A percentile compares a stretch with the other conserved stretches of the same genome.
Evolutionary conservation across 257 asterid species (phyloP).

Genomic region (Cinchona pubescens): DNA sequence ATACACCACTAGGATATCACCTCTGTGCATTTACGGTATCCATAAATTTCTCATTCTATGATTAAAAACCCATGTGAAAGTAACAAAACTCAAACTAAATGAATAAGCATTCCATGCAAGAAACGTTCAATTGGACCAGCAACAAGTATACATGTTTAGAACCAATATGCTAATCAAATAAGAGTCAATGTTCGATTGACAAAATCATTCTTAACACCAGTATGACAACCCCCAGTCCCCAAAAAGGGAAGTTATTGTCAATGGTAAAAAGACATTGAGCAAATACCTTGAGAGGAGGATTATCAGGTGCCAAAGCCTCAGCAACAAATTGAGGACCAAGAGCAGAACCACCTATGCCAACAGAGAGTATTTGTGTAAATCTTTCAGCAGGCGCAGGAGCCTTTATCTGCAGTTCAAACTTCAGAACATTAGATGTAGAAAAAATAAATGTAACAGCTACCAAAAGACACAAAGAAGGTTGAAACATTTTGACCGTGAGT

Average conservation of each 20-base stretch:
- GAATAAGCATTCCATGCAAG: slow-evolving; percentile 3
- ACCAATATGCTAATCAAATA: background rate
- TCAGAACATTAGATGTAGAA: slow-evolving; percentile 19
- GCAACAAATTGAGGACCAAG: slow-evolving; percentile 99
- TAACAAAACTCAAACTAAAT: background rate
- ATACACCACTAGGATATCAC: background rate
- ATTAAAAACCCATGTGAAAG: background rate
- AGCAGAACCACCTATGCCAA: slow-evolving; percentile 99
- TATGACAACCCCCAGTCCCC: too few species aligned
- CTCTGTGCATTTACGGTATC: background rate
- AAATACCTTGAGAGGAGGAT: slow-evolving; percentile 95
- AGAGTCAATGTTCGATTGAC: background rate
- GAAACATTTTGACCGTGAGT: background rate
- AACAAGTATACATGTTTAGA: background rate
- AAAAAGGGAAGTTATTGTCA: background rate
- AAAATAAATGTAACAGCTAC: background rate
- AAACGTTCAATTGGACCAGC: background rate
- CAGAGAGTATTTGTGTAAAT: slow-evolving; percentile 90
- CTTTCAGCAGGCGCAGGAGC: slow-evolving; percentile 53
- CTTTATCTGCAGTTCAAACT: slow-evolving; percentile 55
- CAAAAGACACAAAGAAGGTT: background rate
- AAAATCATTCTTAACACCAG: background rate
- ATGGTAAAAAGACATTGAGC: background rate
- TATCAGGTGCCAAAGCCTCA: slow-evolving; percentile 98
- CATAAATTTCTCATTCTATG: background rate